Evolutionary conservation across 371 early-diverging fungal genomes (phyloP), one percentile per base, ranked within the genome.

Genomic region (Apophysomyces elegans): DNA sequence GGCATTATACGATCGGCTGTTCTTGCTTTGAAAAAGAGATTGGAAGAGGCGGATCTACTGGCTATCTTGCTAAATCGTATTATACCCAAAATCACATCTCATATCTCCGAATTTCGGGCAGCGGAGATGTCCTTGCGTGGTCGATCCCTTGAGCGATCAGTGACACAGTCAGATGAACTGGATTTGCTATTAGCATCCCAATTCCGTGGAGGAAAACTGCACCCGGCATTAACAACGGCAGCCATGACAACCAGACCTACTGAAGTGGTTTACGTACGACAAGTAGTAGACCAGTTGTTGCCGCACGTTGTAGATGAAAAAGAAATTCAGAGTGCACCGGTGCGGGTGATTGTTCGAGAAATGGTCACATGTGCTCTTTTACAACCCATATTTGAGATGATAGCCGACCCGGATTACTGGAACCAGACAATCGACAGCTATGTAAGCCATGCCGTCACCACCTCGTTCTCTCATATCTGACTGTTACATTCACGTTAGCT

Each of bases 321-420:
- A 6, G 91, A 93, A 39, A 62, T 83, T 7, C 59, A 78, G 26
- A 89, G 90, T 64, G 72, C 71, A 2, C 77, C 90, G 21, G 79
- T 93, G 56, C 67, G 76, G 16, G 77, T 87, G 21, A 71, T 96
- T 13, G 64, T 95, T 7, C 79, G 94, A 16, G 97, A 96, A 72
- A 73, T 96, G 13, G 66, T 95, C 1, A 80, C 84, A 0, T 86
- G 89, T 37, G 83, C 88, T 0, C 77, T 95, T 8, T 59, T 96
- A 7, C 83, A 88, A 39, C 94, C 95, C 4, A 65, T 91, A 4
- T 66, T 95, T 61, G 81, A 89, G 18, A 81, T 85, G 65, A 47
- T 95, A 35, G 81, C 91, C 0, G 96, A 95, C 62, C 92, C 95
- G 1, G 95, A 95, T 74, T 94, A 86, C 58, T 89, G 92, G 87